Conservation (phyloP, 371 early-diverging fungal species). For the Racocetra persica region DNA sequence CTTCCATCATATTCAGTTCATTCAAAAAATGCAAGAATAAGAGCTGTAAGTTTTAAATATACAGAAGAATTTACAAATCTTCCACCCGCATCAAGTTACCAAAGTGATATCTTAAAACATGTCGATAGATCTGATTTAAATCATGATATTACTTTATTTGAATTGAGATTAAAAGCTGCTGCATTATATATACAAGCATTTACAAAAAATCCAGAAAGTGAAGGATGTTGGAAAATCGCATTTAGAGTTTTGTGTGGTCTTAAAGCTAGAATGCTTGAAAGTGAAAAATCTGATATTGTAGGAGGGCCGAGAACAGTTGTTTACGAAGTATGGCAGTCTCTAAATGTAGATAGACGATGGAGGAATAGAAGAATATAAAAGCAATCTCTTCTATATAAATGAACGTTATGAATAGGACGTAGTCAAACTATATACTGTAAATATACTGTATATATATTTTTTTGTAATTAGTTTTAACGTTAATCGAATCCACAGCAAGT, state of each 20-base stretch:
- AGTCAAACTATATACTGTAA: too few relatives aligned
- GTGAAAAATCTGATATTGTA: background rate
- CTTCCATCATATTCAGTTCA: background rate
- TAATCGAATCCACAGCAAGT: too few relatives aligned
- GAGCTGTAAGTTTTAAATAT: slow-evolving; percentile 2
- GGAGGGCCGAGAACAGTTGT: slow-evolving; percentile 28
- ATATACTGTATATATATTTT: too few relatives aligned
- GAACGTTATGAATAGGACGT: too few relatives aligned
- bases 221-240: slow-evolving; percentile 29
- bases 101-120: background rate
- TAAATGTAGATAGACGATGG: slow-evolving; percentile 34
- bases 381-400: too few relatives aligned
- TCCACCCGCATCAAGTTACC: background rate
- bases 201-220: background rate
- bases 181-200: background rate
- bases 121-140: background rate
- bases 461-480: too few relatives aligned
- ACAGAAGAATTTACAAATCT: background rate
- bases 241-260: slow-evolving; percentile 30
- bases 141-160: background rate
- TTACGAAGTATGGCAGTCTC: slow-evolving; percentile 28
- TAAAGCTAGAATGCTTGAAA: slow-evolving; percentile 25
- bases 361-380: background rate
- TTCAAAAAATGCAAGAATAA: background rate
- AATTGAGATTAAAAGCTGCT: slow-evolving; percentile 30